Base-by-base conservation (phyloP, 1,284 basidiomycete species). In the Caloboletus firmus region DNA sequence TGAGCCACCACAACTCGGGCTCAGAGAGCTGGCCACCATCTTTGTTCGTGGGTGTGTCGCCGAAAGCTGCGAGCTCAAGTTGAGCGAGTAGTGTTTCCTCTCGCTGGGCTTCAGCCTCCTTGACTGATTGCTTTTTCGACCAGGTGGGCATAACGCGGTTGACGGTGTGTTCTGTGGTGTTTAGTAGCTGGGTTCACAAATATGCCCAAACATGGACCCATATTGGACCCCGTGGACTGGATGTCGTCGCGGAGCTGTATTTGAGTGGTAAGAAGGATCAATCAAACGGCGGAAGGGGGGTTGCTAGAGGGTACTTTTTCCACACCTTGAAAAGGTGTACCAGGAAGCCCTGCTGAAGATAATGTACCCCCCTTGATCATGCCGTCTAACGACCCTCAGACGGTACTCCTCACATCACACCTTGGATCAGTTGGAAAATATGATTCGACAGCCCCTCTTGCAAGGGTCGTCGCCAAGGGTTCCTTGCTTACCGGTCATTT, bases 1-100 rank as follows among this genome's bases (percentile, higher is more conserved):
- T 45, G 6, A 56, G 40, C 72, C 73, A 75, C 56, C 64, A 74
- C 3, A 26, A 6, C 17, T 62, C 60, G 0, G 36, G 39, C 9
- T 57, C 46, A 5, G 51, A 31, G 0, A 61, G 62, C 8, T 52
- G 31, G 30, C 30, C 49, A 1, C 42, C 65, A 1, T 44, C 65
- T 57, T 18, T 1, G 0, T 17, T 12, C 8, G 35, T 42, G 1
- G 43, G 31, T 7, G 2, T 31, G 6, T 44, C 52, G 26, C 35
- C 56, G 31, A 44, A 37, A 20, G 36, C 34, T 4, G 28, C 17
- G 11, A 13, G 46, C 17, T 47, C 51, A 1, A 44, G 49, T 22
- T 62, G 62, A 30, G 47, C 22, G 1, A 47, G 37, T 0, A 30
- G 20, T 11, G 22, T 12, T 0, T 45, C 26, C 5, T 60, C 53